Evolutionary conservation across 2,329 filamentous ascomycete genomes (phyloP).

Genomic region (Diaporthe helianthi): DNA sequence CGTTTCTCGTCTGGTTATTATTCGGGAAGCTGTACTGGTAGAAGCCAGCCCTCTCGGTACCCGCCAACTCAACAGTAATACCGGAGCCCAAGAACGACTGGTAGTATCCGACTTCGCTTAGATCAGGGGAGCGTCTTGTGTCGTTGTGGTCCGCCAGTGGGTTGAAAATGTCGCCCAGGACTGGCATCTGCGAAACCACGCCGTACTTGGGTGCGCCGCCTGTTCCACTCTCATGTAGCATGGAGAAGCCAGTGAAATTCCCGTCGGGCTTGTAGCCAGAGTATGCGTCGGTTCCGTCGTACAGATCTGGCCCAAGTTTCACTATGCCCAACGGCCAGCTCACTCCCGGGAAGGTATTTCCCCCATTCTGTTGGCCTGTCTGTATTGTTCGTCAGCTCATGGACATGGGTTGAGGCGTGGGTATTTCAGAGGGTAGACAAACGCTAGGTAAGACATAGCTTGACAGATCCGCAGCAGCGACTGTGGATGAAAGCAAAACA

Average conservation of each 20-base stretch:
- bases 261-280: conserved; percentile 60
- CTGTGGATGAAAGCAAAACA: background rate
- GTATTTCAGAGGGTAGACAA: background rate
- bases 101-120: conserved; percentile 68
- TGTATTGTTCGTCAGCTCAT: conserved; percentile 37
- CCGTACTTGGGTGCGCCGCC: conserved; percentile 76
- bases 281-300: conserved; percentile 57
- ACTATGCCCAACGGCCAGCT: conserved; percentile 56
- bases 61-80: conserved; percentile 64
- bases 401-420: background rate
- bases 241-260: conserved; percentile 64
- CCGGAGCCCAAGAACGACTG: conserved; percentile 61
- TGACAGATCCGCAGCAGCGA: conserved; percentile 39
- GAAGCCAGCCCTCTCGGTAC: conserved; percentile 63
- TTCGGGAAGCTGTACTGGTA: conserved; percentile 66
- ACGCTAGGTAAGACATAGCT: conserved; percentile 45
- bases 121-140: conserved; percentile 57
- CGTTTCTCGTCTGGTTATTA: conserved; percentile 46
- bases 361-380: conserved; percentile 54
- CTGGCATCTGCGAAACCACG: conserved; percentile 66
- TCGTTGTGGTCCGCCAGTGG: conserved; percentile 64
- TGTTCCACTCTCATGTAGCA: conserved; percentile 72
- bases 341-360: conserved; percentile 59
- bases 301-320: conserved; percentile 58
- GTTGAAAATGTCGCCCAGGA: conserved; percentile 57